A percentile compares a stretch with the other conserved stretches of the same genome.
phyloP scores from a whole-genome alignment of 1,139 yeast species.

The Taiozyma sp. region DNA sequence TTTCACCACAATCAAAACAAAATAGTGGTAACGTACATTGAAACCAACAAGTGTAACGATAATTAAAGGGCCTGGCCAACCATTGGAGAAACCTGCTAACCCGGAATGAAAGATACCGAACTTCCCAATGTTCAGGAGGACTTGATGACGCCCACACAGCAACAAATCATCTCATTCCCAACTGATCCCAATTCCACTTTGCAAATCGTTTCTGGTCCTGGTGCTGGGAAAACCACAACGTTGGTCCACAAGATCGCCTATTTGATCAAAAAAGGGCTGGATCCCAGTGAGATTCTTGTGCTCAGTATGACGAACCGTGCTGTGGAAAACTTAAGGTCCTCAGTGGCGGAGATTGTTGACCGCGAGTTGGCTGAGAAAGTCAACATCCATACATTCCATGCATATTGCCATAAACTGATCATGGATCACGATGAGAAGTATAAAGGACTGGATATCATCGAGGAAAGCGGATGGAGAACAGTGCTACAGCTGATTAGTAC shows the following conservation, averaged over 20 bases:
- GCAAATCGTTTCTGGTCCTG: constrained; percentile 63
- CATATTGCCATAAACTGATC: constrained; percentile 47
- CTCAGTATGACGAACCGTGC: constrained; percentile 70
- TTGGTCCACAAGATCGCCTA: constrained; percentile 48
- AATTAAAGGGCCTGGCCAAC: background rate
- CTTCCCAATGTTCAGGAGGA: constrained; percentile 1
- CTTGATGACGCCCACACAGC: constrained; percentile 32
- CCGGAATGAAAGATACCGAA: background rate
- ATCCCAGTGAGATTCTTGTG: constrained; percentile 53
- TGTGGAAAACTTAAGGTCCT: constrained; percentile 43
- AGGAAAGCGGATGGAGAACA: constrained; percentile 47
- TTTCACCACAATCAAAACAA: no score
- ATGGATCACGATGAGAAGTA: constrained; percentile 33
- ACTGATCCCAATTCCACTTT: constrained; percentile 35
- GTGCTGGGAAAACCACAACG: constrained; percentile 70
- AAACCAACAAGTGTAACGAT: no score
- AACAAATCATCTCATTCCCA: constrained; percentile 32
- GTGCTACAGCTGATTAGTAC: constrained; percentile 26
- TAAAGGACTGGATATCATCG: constrained; percentile 37
- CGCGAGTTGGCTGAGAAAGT: constrained; percentile 10
- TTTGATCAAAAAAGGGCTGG: constrained; percentile 34
- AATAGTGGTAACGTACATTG: no score
- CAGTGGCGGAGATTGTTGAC: constrained; percentile 30
- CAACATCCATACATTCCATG: constrained; percentile 49
- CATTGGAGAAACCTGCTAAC: background rate